Evolutionary conservation across 73 alveolate species (phyloP), one percentile per base, ranked within the genome.

Genomic region (Uronychia setigera): DNA sequence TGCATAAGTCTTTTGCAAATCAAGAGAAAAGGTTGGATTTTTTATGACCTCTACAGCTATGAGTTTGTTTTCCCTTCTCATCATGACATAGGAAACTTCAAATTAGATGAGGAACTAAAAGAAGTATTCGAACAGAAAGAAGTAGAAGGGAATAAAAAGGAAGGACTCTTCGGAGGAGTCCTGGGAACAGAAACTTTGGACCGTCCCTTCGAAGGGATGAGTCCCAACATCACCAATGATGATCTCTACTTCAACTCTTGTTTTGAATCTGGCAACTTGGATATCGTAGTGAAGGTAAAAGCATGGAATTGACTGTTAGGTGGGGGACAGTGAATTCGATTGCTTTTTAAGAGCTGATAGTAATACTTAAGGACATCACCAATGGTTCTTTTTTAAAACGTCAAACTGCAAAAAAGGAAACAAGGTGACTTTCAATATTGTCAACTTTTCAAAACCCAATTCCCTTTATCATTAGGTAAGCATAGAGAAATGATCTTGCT

Each of bases 181-280:
- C n/a, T n/a, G 60, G 32, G 79, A 1, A 58, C 35, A 0, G 79
- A 34, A 35, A 79, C 28, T 29, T 78, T 57, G 19, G 87, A 80
- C 33, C 13, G 81, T n/a, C 46, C n/a, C 80, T 81, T 59, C 60
- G 88, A 33, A 58, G 88, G 88, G 14, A 81, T 81, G 88, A 80
- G 58, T 29, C 78, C 87, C 13, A 29, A n/a, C 0, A 26, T 29
- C 25, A 31, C 32, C 0, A 79, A 78, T 35, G 88, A 79, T 85
- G 89, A 82, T 35, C 59, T 97, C 76, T 89, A 91, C 76, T 98
- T 98, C 88, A 99, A 98, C 91, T 95, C 99, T 60, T 85, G 92
- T 60, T 98, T 97, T 90, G 99, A 98, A 89, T 90, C 99, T 58
- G 99, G 99, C 0, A 98, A 95, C 59, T 77, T 95, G 76, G 97